Percentiles rank a stretch among this genome's conserved stretches.
Evolutionary conservation across 2,329 filamentous ascomycete species (phyloP).

Genomic region (Beauveria rudraprayagi): DNA sequence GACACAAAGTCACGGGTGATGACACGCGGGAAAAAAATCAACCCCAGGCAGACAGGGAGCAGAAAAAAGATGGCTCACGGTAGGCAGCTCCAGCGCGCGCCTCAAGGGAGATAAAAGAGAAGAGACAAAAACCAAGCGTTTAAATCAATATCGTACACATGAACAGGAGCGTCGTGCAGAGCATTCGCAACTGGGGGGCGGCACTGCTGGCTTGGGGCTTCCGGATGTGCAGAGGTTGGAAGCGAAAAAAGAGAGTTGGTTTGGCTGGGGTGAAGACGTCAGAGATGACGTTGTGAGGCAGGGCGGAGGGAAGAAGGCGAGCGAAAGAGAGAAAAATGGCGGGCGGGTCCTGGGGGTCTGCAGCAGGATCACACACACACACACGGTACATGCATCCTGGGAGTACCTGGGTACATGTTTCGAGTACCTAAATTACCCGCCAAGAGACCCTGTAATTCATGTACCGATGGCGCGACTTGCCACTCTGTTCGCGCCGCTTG

Average conservation of each 20-base stretch:
- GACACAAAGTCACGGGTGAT: not conserved
- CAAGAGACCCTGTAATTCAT: not conserved
- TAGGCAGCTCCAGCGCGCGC: not conserved
- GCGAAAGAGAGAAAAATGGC: constrained; percentile 28
- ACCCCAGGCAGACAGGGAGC: not conserved
- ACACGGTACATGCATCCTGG: too few species aligned
- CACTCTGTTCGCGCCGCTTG: not conserved
- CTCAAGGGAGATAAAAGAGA: not conserved
- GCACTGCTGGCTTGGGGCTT: not conserved
- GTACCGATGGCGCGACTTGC: constrained; percentile 9
- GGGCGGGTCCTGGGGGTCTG: constrained; percentile 3
- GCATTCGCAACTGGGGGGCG: not conserved
- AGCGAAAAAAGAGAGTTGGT: constrained; percentile 12
- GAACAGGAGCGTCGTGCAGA: not conserved
- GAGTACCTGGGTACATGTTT: too few species aligned
- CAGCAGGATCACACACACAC: not conserved
- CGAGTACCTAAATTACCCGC: too few species aligned
- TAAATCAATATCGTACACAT: constrained; percentile 14
- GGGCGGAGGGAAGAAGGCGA: constrained; percentile 19
- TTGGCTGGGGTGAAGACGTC: constrained; percentile 33
- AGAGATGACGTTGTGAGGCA: constrained; percentile 39
- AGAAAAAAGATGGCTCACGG: not conserved
- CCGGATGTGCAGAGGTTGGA: not conserved
- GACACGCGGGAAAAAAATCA: not conserved
- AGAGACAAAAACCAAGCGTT: constrained; percentile 12